Percentiles rank a stretch among this genome's conserved stretches.
These are phyloP conservation scores for Boletus hoseneyae DNA, from an alignment of 1,284 basidiomycete species.

Conservation along the genomic window DNA sequence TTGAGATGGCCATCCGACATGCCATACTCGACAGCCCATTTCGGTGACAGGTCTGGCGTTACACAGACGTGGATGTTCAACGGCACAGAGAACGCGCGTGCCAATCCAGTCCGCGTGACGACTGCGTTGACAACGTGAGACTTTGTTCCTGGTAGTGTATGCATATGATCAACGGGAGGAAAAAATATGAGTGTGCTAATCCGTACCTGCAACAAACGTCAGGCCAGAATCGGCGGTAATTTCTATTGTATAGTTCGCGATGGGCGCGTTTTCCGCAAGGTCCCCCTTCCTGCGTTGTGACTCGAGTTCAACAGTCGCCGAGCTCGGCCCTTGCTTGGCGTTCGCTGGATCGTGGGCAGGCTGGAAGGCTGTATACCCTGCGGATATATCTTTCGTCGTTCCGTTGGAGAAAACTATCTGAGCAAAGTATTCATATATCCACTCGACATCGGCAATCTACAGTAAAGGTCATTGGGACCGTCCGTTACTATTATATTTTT, in stretches of 20 bases:
- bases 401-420: conserved; percentile 16
- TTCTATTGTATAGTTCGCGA: conserved; percentile 5
- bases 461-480: background rate
- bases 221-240: conserved; percentile 1
- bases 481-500: background rate
- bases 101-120: conserved; percentile 4
- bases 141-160: background rate
- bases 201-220: conserved; percentile 5
- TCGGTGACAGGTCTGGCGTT: background rate
- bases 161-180: background rate
- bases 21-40: conserved; percentile 10
- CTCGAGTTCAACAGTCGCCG: background rate
- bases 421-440: conserved; percentile 21
- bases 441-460: conserved; percentile 4
- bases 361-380: conserved; percentile 17
- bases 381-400: conserved; percentile 14
- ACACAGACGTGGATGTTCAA: background rate
- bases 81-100: conserved; percentile 8
- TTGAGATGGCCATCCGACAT: background rate
- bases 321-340: background rate
- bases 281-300: background rate
- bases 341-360: background rate
- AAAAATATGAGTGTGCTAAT: background rate
- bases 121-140: conserved; percentile 2
- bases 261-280: background rate